Base-by-base conservation (phyloP, 345 rosid species). In the Ceriops decandra region DNA sequence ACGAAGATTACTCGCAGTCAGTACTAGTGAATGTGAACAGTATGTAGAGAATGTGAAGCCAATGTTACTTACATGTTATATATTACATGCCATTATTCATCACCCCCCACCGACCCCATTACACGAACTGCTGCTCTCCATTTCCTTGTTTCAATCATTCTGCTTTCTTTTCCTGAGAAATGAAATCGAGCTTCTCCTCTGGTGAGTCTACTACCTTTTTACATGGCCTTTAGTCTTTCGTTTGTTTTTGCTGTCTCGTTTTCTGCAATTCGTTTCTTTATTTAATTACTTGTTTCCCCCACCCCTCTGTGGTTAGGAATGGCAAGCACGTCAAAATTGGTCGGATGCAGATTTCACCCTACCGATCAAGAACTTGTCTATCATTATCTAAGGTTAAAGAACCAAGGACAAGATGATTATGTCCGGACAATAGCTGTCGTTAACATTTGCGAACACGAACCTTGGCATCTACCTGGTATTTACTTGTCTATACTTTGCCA, bases 401-500 rank as follows among this genome's bases (percentile, higher is more conserved):
- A 80, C 36, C 36, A 27, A 1, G 68, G 76, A 1, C 2, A n/a
- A 1, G 6, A 66, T 31, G 21, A 58, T 49, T 6, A 38, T 11
- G 52, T 28, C 24, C 3, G 0, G 31, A 17, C 27, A 10, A 73
- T 88, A 31, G 52, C 69, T 17, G 85, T 78, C 51, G 47, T 88
- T 70, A 62, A 76, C 2, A 64, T 88, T 17, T 68, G 70, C 66
- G 52, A 56, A 38, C 73, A 47, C 3, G 89, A 86, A 30, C 95
- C 95, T 11, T 82, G 84, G 82, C 75, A 86, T 1, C 57, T 88
- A 60, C 82, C 79, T 22, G 62, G 85, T 86, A 69, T 7, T 7
- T 47, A n/a, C n/a, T 15, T 13, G 0, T 26, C 7, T 13, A 16
- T 0, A 9, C 7, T 69, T 11, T 24, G 46, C 3, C 4, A 7